Evolutionary conservation across 2,329 filamentous ascomycete species (phyloP).

Genomic region (Aspergillus fumigatiaffinis): DNA sequence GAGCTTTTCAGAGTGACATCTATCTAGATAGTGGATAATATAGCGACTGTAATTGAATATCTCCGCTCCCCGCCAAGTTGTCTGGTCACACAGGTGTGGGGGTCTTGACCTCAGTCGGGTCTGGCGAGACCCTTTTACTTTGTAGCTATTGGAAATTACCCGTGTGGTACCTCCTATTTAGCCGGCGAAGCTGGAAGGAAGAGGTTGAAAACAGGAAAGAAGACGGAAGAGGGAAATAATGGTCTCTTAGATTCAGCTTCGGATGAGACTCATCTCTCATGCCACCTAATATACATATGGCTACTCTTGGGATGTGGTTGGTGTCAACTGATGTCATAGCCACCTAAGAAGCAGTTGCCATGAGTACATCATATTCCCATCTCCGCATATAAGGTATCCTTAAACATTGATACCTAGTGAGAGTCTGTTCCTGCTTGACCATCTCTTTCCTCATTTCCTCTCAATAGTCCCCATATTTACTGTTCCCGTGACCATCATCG

Average conservation of each 20-base stretch:
- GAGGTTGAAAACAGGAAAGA: not conserved
- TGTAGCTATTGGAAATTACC: not conserved
- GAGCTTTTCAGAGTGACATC: not conserved
- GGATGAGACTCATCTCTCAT: not conserved
- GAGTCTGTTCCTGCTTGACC: not conserved
- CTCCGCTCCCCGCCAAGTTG: not conserved
- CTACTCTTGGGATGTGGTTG: not conserved
- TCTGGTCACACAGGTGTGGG: not conserved
- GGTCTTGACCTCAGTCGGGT: not conserved
- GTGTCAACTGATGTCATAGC: not conserved
- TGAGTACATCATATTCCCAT: no score
- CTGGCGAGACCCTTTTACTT: not conserved
- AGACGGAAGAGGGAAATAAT: not conserved
- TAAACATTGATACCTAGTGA: not conserved
- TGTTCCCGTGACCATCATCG: not conserved
- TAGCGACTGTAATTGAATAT: not conserved
- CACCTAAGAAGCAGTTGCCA: no score
- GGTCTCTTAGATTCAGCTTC: not conserved
- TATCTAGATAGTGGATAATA: not conserved
- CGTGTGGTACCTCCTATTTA: not conserved
- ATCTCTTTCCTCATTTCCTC: not conserved
- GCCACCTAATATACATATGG: not conserved
- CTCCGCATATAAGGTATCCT: not conserved
- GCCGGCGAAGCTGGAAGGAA: not conserved
- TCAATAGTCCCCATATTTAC: not conserved